phyloP scores from a whole-genome alignment of 345 rosid genomes.

The Clausena lansium region DNA sequence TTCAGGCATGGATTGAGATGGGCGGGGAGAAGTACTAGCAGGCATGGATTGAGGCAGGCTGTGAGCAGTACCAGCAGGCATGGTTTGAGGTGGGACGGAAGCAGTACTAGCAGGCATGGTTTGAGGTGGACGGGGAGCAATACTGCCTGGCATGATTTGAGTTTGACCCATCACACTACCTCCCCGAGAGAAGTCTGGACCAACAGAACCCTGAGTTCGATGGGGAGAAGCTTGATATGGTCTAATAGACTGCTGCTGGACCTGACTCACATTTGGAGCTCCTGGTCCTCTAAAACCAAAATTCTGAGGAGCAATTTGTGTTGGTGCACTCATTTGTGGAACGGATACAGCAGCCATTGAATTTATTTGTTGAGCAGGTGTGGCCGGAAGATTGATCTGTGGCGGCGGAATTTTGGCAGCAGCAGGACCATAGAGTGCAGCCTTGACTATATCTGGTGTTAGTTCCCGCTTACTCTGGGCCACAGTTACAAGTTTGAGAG shows the following conservation, averaged over 20 bases:
- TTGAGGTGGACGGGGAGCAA: constrained; percentile 45
- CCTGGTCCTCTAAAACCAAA: constrained; percentile 64
- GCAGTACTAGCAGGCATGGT: constrained; percentile 27
- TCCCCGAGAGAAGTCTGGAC: constrained; percentile 52
- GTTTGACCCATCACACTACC: constrained; percentile 41
- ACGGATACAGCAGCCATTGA: constrained; percentile 36
- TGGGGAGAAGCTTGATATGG: constrained; percentile 54
- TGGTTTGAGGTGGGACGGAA: constrained; percentile 42
- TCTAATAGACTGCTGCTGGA: constrained; percentile 52
- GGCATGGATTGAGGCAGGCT: constrained; percentile 44
- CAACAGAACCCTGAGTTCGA: constrained; percentile 41
- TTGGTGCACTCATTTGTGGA: constrained; percentile 31
- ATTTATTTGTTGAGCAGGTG: constrained; percentile 45
- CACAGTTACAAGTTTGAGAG: constrained; percentile 93
- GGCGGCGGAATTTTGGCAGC: constrained; percentile 98
- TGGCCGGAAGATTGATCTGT: constrained; percentile 67
- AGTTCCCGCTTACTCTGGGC: constrained; percentile 93
- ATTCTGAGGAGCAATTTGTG: constrained; percentile 42
- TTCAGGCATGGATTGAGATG: constrained; percentile 41
- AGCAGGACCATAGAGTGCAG: constrained; percentile 88
- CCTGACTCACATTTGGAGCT: constrained; percentile 43
- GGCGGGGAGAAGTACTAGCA: constrained; percentile 30
- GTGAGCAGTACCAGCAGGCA: constrained; percentile 25
- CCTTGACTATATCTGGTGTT: constrained; percentile 93
- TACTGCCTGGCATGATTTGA: constrained; percentile 36